phyloP scores from a whole-genome alignment of 495 filamentous ascomycete species.

The Penicillium argentinense region DNA sequence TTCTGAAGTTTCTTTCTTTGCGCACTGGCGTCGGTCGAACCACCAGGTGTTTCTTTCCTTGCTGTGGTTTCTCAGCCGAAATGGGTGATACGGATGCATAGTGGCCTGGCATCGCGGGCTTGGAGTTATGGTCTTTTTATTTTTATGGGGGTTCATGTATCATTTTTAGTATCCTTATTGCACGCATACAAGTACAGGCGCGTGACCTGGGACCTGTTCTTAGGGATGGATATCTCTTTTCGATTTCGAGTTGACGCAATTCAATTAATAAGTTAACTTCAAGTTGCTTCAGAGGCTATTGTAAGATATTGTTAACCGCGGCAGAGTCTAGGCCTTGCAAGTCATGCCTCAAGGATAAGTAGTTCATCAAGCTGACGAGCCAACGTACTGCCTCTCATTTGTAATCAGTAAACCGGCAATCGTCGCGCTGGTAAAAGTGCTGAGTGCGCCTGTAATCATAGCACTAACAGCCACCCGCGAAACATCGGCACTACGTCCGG shows the following conservation, averaged over 20 bases:
- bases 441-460: slow-evolving; percentile 73
- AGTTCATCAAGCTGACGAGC: slow-evolving; percentile 1
- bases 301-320: too few relatives aligned
- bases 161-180: slow-evolving; percentile 14
- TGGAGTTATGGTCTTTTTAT: slow-evolving; percentile 27
- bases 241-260: background rate
- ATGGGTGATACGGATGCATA: slow-evolving; percentile 27
- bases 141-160: slow-evolving; percentile 11
- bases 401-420: slow-evolving; percentile 75
- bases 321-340: background rate
- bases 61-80: background rate
- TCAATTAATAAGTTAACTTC: too few relatives aligned
- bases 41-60: slow-evolving; percentile 3
- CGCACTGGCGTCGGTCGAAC: slow-evolving; percentile 19
- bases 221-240: background rate
- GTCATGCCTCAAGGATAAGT: too few relatives aligned
- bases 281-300: too few relatives aligned
- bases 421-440: slow-evolving; percentile 76
- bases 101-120: slow-evolving; percentile 23
- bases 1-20: slow-evolving; percentile 14
- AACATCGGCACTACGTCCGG: slow-evolving; percentile 70
- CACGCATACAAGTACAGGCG: slow-evolving; percentile 15
- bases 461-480: slow-evolving; percentile 74
- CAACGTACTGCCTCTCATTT: slow-evolving; percentile 45
- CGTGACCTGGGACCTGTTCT: slow-evolving; percentile 5